Evolutionary conservation across 495 filamentous ascomycete species (phyloP).

Genomic region (Trichoderma erinaceum): DNA sequence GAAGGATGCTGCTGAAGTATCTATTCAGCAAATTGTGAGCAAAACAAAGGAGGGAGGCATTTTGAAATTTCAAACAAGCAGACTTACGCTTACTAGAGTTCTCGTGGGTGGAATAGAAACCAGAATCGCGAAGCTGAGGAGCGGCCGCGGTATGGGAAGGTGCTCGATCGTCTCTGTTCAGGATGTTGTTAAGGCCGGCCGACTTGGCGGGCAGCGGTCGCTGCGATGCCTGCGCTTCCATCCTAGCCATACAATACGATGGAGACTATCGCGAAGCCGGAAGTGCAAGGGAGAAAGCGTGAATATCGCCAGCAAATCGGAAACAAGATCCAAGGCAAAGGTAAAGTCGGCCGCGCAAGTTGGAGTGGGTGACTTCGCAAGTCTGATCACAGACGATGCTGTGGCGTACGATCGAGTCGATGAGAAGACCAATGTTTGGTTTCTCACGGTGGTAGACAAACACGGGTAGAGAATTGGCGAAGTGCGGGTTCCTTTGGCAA

Average conservation of each 20-base stretch:
- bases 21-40: slow-evolving; percentile 23
- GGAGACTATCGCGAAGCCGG: background rate
- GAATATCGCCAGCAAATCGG: background rate
- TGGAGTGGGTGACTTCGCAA: background rate
- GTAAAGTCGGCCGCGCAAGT: background rate
- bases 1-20: slow-evolving; percentile 46
- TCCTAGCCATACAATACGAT: background rate
- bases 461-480: slow-evolving; percentile 9
- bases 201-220: slow-evolving; percentile 10
- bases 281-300: background rate
- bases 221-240: slow-evolving; percentile 4
- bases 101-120: slow-evolving; percentile 50
- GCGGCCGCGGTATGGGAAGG: background rate
- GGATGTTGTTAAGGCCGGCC: slow-evolving; percentile 11
- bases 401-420: background rate
- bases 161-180: slow-evolving; percentile 14
- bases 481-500: slow-evolving; percentile 8
- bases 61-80: slow-evolving; percentile 2
- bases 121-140: slow-evolving; percentile 38
- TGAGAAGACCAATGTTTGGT: background rate
- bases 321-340: background rate
- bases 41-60: slow-evolving; percentile 13
- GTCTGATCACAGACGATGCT: background rate
- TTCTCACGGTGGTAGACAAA: background rate
- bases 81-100: slow-evolving; percentile 50